These are phyloP conservation scores for Lantana camara DNA, from an alignment of 257 asterid species.

Conservation along the genomic window DNA sequence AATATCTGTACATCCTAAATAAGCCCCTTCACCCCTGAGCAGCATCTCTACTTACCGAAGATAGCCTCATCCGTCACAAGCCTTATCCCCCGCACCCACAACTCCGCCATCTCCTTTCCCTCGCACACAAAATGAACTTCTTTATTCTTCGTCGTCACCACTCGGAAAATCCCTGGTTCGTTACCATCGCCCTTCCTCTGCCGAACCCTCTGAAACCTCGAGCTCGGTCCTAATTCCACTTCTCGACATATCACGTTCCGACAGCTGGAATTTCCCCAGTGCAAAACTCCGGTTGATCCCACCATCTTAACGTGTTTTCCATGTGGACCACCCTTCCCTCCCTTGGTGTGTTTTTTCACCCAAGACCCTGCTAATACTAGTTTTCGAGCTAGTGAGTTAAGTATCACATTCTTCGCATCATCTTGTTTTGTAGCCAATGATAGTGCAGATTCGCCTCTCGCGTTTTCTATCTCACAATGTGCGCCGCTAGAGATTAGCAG, in stretches of 20 bases:
- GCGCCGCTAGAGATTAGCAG: constrained; percentile 62
- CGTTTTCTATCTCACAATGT: constrained; percentile 43
- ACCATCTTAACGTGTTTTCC: constrained; percentile 54
- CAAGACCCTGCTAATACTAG: constrained; percentile 54
- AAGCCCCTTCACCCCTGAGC: background rate
- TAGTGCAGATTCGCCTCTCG: constrained; percentile 44
- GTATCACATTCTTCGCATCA: constrained; percentile 49
- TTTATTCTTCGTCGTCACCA: constrained; percentile 59
- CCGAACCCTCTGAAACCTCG: constrained; percentile 49
- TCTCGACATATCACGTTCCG: constrained; percentile 67
- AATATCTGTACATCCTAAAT: constrained; percentile 24
- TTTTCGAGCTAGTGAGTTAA: constrained; percentile 61
- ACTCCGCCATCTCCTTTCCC: constrained; percentile 26
- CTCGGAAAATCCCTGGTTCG: constrained; percentile 66
- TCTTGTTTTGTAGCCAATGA: constrained; percentile 23
- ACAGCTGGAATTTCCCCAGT: constrained; percentile 71
- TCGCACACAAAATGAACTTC: constrained; percentile 28
- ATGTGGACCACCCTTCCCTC: constrained; percentile 81
- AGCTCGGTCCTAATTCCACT: constrained; percentile 64
- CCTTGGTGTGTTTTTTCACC: constrained; percentile 67
- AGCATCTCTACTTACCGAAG: constrained; percentile 21
- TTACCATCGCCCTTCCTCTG: constrained; percentile 50
- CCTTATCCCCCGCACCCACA: constrained; percentile 45
- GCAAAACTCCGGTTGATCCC: constrained; percentile 47
- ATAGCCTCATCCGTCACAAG: constrained; percentile 31